Base-by-base conservation (phyloP, 768 basidiomycete genomes). In the Dioszegia hungarica region DNA sequence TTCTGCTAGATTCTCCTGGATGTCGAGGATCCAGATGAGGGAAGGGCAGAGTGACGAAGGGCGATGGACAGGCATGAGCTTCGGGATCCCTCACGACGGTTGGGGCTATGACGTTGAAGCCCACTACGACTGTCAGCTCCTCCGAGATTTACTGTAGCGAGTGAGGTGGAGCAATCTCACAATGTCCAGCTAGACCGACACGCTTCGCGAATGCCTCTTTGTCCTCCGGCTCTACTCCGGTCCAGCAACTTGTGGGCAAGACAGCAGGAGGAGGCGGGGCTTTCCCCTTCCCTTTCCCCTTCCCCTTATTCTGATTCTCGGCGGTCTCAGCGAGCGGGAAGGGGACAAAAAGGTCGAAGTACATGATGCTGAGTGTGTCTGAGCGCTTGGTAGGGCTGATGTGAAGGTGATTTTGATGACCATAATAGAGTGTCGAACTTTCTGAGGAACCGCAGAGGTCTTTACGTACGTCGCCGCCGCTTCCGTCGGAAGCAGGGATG, bases 281-380 rank as follows among this genome's bases (percentile, higher is more conserved):
- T 50, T 59, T 61, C 1, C 27, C 60, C 58, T 74, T 74, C 10
- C 64, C 65, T 51, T 70, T 70, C 17, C 51, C 43, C 28, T 61
- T 64, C 17, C 63, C 51, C 46, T 61, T 62, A 17, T 41, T 53
- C 6, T 27, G 36, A n/a, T 48, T 56, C 28, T 51, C 48, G 4
- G 57, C 39, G 1, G 38, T 5, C 8, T 44, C 33, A 12, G 67
- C 48, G 11, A 63, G 5, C 2, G 72, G 70, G 59, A 69, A 74
- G 25, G 69, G 72, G 2, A 69, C 41, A 47, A 57, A 69, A 2
- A 74, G 66, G 58, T 74, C 69, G 44, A 64, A 69, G 44, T 69
- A 72, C 70, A 72, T 72, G 17, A 22, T 56, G 24, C 10, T 12
- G 36, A 38, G n/a, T n/a, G n/a, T n/a, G n/a, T n/a, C n/a, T n/a